These are phyloP conservation scores for Metschnikowia matae DNA, from an alignment of 805 yeast species.

Conservation along the genomic window DNA sequence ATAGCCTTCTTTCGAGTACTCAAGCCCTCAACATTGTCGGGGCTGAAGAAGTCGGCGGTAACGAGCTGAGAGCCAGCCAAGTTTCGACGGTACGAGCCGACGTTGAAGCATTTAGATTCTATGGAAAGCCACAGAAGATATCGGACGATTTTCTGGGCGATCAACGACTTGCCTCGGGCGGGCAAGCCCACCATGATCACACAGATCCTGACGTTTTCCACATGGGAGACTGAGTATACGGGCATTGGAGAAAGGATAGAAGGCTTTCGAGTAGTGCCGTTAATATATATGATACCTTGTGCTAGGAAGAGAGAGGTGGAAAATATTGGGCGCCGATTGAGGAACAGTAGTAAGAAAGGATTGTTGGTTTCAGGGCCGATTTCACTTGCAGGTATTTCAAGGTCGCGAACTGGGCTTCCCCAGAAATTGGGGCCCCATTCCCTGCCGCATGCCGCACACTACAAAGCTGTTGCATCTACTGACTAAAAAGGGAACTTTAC, in stretches of 20 bases:
- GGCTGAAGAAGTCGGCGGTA: constrained; percentile 74
- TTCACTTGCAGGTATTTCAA: constrained; percentile 1
- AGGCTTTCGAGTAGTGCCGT: no score
- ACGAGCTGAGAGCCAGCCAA: constrained; percentile 45
- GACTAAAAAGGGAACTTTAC: not conserved
- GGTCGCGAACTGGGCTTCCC: constrained; percentile 4
- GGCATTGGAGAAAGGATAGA: constrained; percentile 37
- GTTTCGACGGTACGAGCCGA: constrained; percentile 77
- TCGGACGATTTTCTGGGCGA: constrained; percentile 90
- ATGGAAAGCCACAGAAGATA: constrained; percentile 91
- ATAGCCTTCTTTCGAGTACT: constrained; percentile 66
- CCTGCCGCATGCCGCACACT: not conserved
- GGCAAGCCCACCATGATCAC: constrained; percentile 88
- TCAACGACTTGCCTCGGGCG: constrained; percentile 90
- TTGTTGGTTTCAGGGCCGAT: not conserved
- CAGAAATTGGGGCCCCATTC: constrained; percentile 2
- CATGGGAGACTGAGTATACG: constrained; percentile 54
- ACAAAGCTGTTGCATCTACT: not conserved
- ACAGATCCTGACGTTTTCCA: constrained; percentile 72
- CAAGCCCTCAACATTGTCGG: constrained; percentile 60
- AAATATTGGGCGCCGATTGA: no score
- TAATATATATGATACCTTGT: no score
- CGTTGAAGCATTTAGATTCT: constrained; percentile 81
- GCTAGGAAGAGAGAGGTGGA: no score
- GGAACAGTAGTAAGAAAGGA: not conserved